Evolutionary conservation across 805 yeast species (phyloP), one percentile per base, ranked within the genome.

Genomic region (Starmera caribaea): DNA sequence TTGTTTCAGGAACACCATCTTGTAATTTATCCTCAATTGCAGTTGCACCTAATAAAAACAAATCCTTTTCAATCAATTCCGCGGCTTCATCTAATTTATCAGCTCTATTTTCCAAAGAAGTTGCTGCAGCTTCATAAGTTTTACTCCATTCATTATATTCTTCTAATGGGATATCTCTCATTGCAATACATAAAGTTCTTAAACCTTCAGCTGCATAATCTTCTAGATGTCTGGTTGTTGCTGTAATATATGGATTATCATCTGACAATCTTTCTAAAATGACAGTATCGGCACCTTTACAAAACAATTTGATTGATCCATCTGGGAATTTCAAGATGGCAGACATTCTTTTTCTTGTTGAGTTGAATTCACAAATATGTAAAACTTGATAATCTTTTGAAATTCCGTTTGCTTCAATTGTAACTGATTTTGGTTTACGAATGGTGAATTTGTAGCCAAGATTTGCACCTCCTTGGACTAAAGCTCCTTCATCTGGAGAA

Each of bases 281-380:
- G 1, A 92, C 98, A 16, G 95, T 86, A 58, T 92, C 99, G 5
- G 99, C 99, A 55, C 99, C 99, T 59, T 92, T 92, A 57, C 96
- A 88, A 55, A 84, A 88, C 34, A 92, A 63, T 43, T 94, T 71
- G 37, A 92, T 85, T 14, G 79, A 68, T 1, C 97, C 97, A 65
- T 92, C 97, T 0, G 98, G 97, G 50, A 94, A 82, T 55, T 95
- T 71, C 61, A 88, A 84, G 37, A 92, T 78, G 0, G 97, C 92
- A 38, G 96, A 84, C 99, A 92, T 92, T 65, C 99, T 76, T 62
- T 92, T 92, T 62, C 99, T 75, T 0, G 98, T 90, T 1, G 97
- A 90, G 59, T 94, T 92, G 65, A 92, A 92, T 58, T 92, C 98
- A 64, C 97, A 92, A 39, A 92, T 77, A 51, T 90, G 88, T 44